phyloP scores from a whole-genome alignment of 2,329 filamentous ascomycete species.

The Trichoderma asperellum region DNA sequence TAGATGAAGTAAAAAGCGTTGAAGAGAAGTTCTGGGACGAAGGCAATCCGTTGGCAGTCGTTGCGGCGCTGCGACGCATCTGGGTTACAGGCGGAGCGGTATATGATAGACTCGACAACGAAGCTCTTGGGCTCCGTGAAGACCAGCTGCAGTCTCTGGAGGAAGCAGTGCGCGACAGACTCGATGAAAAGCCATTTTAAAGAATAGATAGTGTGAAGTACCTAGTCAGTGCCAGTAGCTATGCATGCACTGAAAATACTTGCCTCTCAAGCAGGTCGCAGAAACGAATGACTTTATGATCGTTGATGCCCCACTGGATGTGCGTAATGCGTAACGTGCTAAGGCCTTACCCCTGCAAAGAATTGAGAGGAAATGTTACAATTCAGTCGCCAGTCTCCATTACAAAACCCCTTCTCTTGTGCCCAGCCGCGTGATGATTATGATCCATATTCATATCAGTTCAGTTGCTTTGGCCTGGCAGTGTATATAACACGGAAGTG shows the following conservation, averaged over 20 bases:
- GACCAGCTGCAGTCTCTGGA: conserved; percentile 53
- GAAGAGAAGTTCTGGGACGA: conserved; percentile 65
- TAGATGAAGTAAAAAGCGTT: conserved; percentile 56
- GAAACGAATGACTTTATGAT: neutral
- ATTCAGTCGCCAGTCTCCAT: neutral
- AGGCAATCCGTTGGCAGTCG: conserved; percentile 55
- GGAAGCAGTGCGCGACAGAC: neutral
- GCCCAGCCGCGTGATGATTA: neutral
- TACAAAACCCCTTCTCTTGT: neutral
- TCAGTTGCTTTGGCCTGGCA: neutral
- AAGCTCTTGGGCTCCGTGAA: conserved; percentile 53
- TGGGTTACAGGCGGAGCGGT: conserved; percentile 74
- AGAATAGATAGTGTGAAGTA: neutral
- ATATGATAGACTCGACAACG: conserved; percentile 71
- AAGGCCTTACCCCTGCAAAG: neutral
- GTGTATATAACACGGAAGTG: neutral
- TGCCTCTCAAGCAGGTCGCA: neutral
- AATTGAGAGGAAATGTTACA: neutral
- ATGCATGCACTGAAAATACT: neutral
- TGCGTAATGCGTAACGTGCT: neutral
- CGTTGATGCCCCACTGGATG: neutral
- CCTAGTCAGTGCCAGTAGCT: neutral
- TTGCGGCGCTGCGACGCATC: conserved; percentile 67
- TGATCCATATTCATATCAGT: neutral
- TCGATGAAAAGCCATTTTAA: neutral